These are phyloP conservation scores for Alternaria ventricosa DNA, from an alignment of 2,329 filamentous ascomycete species.

Conservation along the genomic window DNA sequence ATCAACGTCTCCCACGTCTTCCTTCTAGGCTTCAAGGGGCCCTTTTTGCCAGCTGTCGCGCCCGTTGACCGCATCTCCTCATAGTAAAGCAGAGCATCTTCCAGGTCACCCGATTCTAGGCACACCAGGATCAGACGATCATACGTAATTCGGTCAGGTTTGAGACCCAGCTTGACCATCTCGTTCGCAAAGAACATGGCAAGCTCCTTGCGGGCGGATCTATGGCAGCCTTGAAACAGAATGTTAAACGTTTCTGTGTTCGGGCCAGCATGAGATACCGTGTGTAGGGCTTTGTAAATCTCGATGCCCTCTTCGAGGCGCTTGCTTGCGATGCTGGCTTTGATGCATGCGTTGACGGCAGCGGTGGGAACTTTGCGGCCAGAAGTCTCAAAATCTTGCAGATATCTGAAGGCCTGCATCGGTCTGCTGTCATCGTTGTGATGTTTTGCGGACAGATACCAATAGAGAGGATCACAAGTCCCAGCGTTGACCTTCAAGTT, in stretches of 20 bases:
- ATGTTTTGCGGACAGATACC: slow-evolving; percentile 59
- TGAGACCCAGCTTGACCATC: slow-evolving; percentile 63
- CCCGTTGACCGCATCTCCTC: slow-evolving; percentile 54
- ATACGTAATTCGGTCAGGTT: slow-evolving; percentile 66
- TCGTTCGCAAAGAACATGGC: slow-evolving; percentile 69
- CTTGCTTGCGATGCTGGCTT: slow-evolving; percentile 55
- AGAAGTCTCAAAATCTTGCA: slow-evolving; percentile 62
- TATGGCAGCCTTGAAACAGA: slow-evolving; percentile 60
- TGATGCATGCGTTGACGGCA: slow-evolving; percentile 60
- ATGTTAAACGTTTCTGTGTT: slow-evolving; percentile 66
- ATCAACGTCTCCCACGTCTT: slow-evolving; percentile 29
- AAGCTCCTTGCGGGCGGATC: slow-evolving; percentile 54
- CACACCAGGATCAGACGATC: slow-evolving; percentile 68
- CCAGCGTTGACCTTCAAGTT: slow-evolving; percentile 63
- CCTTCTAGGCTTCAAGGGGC: slow-evolving; percentile 18
- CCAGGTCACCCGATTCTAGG: slow-evolving; percentile 46
- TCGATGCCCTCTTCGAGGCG: slow-evolving; percentile 61
- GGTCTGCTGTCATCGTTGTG: slow-evolving; percentile 50
- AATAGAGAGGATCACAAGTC: slow-evolving; percentile 69
- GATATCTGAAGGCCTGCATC: slow-evolving; percentile 60
- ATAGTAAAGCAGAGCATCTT: slow-evolving; percentile 58
- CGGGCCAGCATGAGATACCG: slow-evolving; percentile 54
- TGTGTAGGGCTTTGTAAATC: slow-evolving; percentile 67
- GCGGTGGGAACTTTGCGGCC: slow-evolving; percentile 60
- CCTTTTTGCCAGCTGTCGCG: slow-evolving; percentile 10